Evolutionary conservation across 805 yeast genomes (phyloP), one percentile per base, ranked within the genome.

Genomic region (Lachancea meyersii): DNA sequence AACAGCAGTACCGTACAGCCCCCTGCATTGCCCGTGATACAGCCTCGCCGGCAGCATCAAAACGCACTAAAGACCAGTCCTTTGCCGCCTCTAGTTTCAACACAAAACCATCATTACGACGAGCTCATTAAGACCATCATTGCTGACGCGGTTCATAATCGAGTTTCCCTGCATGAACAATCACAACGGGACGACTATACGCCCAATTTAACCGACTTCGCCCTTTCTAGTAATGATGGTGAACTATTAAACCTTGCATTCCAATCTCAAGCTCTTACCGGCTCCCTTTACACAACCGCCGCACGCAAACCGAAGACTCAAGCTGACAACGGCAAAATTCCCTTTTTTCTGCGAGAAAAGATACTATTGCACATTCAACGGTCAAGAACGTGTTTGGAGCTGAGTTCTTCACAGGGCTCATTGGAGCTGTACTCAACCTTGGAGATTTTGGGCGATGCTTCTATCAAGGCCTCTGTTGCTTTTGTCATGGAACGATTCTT

Each of bases 401-500:
- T 78, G 16, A 49, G 53, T 17, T 40, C 49, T 13, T 40, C 49
- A 13, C 55, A 53, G 42, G 54, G 57, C 2, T 48, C 56, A 17
- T 41, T 49, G 20, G 58, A 58, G 17, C 38, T 53, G 27, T 53
- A 48, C 47, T 73, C 75, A 16, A 76, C 78, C 48, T 54, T 80
- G 5, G 76, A 73, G 52, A 68, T 61, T 8, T 59, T 85, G 40
- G 95, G 95, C 0, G 68, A 74, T 43, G 63, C 75, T 5, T 69
- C 80, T 3, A 68, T 81, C 2, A 55, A 70, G 2, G 65, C 84
- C 0, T 69, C 85, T 2, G 69, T 80, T 5, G 70, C 82, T 3
- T 76, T 74, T 53, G 75, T 82, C 10, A 65, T 85, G 40, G 91
- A 82, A 51, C 70, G 79, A 49, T 78, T 78, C 49, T 79, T 81